phyloP scores from a whole-genome alignment of 2,329 filamentous ascomycete species.

The Fusarium sororula region DNA sequence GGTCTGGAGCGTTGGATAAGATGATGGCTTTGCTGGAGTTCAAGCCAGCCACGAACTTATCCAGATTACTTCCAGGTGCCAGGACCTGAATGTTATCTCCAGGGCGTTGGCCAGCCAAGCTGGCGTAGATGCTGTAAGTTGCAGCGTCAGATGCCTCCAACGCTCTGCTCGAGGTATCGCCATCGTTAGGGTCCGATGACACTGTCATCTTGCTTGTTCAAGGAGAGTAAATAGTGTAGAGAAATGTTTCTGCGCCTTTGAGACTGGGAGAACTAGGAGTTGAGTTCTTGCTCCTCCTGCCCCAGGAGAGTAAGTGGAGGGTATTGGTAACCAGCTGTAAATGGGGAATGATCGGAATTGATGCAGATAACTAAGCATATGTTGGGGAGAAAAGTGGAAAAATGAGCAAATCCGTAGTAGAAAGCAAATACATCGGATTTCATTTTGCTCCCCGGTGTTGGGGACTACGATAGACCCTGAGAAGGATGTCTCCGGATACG shows the following conservation, averaged over 20 bases:
- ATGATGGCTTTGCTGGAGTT: not conserved
- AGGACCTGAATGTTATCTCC: not conserved
- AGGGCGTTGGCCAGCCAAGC: not conserved
- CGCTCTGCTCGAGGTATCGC: not conserved
- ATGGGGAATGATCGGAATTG: too few relatives aligned
- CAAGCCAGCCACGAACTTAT: not conserved
- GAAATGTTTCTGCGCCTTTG: not conserved
- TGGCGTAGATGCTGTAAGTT: not conserved
- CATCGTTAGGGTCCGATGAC: fast-evolving
- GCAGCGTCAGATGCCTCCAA: not conserved
- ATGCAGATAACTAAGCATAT: fast-evolving
- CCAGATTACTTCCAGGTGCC: not conserved
- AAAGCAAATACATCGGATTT: not conserved
- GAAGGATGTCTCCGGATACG: fast-evolving
- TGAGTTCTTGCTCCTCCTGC: not conserved
- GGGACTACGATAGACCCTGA: not conserved
- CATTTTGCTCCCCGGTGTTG: too few relatives aligned
- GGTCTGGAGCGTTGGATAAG: not conserved
- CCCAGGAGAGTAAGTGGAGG: fast-evolving
- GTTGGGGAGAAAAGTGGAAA: too few relatives aligned
- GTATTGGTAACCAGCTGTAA: not conserved
- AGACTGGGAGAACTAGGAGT: not conserved
- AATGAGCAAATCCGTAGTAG: fast-evolving
- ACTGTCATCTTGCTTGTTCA: not conserved
- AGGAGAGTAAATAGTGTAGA: not conserved